Evolutionary conservation across 2,329 filamentous ascomycete species (phyloP).

Genomic region (Ascochyta clinopodiicola): DNA sequence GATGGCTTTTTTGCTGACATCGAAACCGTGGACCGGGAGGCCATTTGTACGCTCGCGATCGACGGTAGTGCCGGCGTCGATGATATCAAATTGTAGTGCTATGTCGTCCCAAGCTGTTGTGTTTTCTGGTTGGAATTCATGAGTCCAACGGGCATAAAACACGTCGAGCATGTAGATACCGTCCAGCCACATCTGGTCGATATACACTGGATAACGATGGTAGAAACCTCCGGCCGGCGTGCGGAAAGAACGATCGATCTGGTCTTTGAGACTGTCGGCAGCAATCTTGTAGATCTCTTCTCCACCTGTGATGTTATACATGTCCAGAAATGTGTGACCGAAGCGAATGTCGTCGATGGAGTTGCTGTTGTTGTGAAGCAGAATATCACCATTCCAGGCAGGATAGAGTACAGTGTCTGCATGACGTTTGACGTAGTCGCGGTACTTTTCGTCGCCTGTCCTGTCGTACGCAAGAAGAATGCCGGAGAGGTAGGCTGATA

Average conservation of each 20-base stretch:
- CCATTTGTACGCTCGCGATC: slow-evolving; percentile 48
- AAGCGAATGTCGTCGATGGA: slow-evolving; percentile 57
- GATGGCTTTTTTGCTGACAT: slow-evolving; percentile 54
- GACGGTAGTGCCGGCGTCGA: slow-evolving; percentile 47
- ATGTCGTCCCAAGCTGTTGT: slow-evolving; percentile 49
- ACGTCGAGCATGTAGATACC: slow-evolving; percentile 49
- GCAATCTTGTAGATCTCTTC: slow-evolving; percentile 56
- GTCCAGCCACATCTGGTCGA: slow-evolving; percentile 62
- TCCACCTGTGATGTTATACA: slow-evolving; percentile 27
- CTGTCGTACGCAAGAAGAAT: slow-evolving; percentile 25
- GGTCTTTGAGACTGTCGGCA: slow-evolving; percentile 52
- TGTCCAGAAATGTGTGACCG: slow-evolving; percentile 56
- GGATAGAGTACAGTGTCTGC: slow-evolving; percentile 53
- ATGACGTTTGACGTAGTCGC: slow-evolving; percentile 54
- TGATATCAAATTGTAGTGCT: slow-evolving; percentile 24
- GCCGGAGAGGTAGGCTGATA: slow-evolving; percentile 26
- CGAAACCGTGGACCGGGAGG: slow-evolving; percentile 62
- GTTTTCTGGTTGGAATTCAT: slow-evolving; percentile 35
- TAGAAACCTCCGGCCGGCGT: slow-evolving; percentile 59
- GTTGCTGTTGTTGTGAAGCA: slow-evolving; percentile 46
- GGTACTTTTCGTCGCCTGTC: slow-evolving; percentile 26
- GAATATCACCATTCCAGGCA: slow-evolving; percentile 34
- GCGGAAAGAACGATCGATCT: slow-evolving; percentile 55
- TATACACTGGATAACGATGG: slow-evolving; percentile 55
- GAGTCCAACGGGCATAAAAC: slow-evolving; percentile 37